Percentiles rank a stretch among this genome's conserved stretches.
Conservation (phyloP, 768 basidiomycete genomes). For the Leccinum arenicola region DNA sequence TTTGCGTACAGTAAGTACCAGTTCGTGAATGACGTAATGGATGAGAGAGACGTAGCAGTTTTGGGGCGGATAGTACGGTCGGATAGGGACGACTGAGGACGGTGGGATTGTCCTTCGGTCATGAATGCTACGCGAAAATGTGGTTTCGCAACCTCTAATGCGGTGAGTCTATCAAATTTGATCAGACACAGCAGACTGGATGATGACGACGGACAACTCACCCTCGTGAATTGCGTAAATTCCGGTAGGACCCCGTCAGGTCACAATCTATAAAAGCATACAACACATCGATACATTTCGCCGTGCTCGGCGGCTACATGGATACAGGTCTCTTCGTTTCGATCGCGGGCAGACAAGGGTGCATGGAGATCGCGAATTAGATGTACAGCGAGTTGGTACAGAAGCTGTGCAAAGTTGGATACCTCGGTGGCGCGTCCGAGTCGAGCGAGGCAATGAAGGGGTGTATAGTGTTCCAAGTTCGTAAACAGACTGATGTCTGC, state of each 20-base stretch:
- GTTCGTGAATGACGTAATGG: conserved; percentile 47
- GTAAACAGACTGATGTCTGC: conserved; percentile 75
- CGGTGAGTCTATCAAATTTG: conserved; percentile 42
- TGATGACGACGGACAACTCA: conserved; percentile 32
- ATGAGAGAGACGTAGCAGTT: conserved; percentile 41
- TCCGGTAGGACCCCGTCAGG: conserved; percentile 48
- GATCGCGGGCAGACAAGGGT: conserved; percentile 64
- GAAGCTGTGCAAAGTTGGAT: conserved; percentile 34
- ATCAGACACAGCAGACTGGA: neutral
- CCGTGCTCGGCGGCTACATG: conserved; percentile 80
- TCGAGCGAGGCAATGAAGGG: conserved; percentile 64
- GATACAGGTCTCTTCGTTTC: conserved; percentile 70
- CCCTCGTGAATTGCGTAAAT: conserved; percentile 71
- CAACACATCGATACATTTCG: conserved; percentile 58
- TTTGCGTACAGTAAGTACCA: conserved; percentile 3
- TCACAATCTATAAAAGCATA: conserved; percentile 67
- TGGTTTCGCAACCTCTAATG: conserved; percentile 64
- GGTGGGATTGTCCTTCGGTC: conserved; percentile 43
- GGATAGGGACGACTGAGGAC: conserved; percentile 53
- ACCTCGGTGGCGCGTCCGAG: conserved; percentile 33
- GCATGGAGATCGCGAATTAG: conserved; percentile 68
- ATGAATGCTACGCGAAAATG: conserved; percentile 66
- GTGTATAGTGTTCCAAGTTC: conserved; percentile 57
- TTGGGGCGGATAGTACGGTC: conserved; percentile 51
- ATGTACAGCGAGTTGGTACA: conserved; percentile 63